Percentiles rank a stretch among this genome's conserved stretches.
phyloP scores from a whole-genome alignment of 768 basidiomycete species.

The Termitomyces sp. region DNA sequence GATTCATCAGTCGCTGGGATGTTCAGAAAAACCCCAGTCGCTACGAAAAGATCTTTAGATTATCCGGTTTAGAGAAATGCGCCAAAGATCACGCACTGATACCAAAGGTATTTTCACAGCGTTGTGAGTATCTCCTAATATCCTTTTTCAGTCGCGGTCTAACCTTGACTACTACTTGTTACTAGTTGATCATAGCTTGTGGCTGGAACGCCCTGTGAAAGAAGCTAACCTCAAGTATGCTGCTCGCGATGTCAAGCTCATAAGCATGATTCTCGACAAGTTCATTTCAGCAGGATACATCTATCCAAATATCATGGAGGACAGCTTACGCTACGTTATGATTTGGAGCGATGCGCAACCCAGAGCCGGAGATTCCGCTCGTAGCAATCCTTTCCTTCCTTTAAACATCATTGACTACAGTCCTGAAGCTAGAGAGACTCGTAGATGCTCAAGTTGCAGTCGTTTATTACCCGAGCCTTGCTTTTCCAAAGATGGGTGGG shows the following conservation, averaged over 20 bases:
- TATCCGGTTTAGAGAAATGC: background rate
- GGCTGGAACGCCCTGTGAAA: conserved; percentile 1
- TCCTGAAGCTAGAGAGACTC: background rate
- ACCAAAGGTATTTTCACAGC: background rate
- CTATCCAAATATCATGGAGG: background rate
- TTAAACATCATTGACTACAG: background rate
- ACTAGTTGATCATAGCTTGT: conserved; percentile 4
- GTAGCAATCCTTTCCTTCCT: background rate
- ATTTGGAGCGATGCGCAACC: conserved; percentile 3
- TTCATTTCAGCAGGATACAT: background rate
- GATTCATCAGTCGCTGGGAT: background rate
- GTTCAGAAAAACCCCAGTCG: background rate
- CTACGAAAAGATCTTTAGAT: conserved; percentile 2
- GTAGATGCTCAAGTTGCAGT: background rate
- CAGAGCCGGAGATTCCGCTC: background rate
- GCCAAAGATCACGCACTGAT: conserved; percentile 1
- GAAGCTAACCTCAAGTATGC: conserved; percentile 1
- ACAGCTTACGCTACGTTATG: conserved; percentile 3
- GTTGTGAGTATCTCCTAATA: background rate
- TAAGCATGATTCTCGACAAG: background rate
- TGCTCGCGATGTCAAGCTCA: conserved; percentile 3
- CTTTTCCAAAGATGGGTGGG: background rate
- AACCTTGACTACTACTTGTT: background rate
- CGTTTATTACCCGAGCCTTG: background rate
- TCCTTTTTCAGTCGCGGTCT: background rate